Evolutionary conservation across 2,329 filamentous ascomycete genomes (phyloP), one percentile per base, ranked within the genome.

Genomic region (Chaetomium strumarium): DNA sequence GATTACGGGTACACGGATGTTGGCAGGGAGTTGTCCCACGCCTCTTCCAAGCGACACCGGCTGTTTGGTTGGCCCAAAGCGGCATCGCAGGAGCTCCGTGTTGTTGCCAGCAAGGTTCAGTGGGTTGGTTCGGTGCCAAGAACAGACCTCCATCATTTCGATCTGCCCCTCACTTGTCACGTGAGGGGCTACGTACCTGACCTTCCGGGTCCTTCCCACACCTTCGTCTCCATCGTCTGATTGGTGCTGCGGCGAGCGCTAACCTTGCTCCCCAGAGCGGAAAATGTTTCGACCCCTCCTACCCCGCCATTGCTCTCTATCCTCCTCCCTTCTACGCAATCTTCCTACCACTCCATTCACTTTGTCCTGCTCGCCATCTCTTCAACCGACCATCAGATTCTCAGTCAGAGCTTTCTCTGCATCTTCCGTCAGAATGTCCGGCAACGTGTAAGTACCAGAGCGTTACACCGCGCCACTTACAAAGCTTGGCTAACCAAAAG

Each of bases 351-450:
- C 52, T 63, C 60, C 63, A 58, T 63, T 64, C 60, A 57, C 57
- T 57, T 63, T 59, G 51, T 53, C 54, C 57, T 60, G 51, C 58
- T 72, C 66, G 66, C 68, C 63, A 65, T 68, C 64, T 70, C 69
- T 61, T 66, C 71, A 61, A 60, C 59, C 58, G 48, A 63, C 55
- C 61, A 59, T 53, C 60, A 64, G 64, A 67, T 68, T 64, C 51
- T 57, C 61, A 40, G 47, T 57, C 44, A 64, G 67, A 54, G 68
- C 70, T 43, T 68, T 69, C 56, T 66, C 68, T 55, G 64, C 64
- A 53, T 60, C 67, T 55, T 62, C 65, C 61, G 75, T 80, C 77
- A 84, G 79, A 72, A 96, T 95, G 90, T 75, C 77, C 24, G 24
- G 24, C 68, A 83, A 85, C 71, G 83, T 83, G 75, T 89, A 78